Evolutionary conservation across 148 eudicot species (phyloP).

Genomic region (Talinum fruticosum): DNA sequence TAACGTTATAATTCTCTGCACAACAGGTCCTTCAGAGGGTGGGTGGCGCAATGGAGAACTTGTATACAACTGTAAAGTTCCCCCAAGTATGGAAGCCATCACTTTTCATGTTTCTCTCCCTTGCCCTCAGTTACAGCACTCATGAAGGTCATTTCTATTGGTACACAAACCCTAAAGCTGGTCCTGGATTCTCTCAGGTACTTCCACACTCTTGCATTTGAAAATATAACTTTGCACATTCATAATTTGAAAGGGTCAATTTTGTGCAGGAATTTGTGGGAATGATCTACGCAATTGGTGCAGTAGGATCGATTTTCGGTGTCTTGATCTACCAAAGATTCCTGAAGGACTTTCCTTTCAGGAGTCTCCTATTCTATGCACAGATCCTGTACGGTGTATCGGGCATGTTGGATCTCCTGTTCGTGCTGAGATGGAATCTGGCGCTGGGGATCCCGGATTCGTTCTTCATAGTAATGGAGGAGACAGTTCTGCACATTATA

Average conservation of each 20-base stretch:
- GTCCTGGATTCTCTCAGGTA: constrained; percentile 68
- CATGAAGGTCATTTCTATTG: constrained; percentile 79
- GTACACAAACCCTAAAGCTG: constrained; percentile 55
- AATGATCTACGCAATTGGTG: constrained; percentile 55
- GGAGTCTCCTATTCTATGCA: constrained; percentile 45
- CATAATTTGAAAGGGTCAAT: too few relatives aligned
- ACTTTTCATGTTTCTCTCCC: constrained; percentile 53
- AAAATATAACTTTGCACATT: too few relatives aligned
- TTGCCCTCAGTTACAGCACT: constrained; percentile 57
- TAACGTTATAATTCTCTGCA: too few relatives aligned
- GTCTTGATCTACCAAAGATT: constrained; percentile 52
- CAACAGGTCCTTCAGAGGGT: constrained; percentile 37
- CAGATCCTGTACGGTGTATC: constrained; percentile 48
- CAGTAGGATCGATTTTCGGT: constrained; percentile 54
- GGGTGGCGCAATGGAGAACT: constrained; percentile 41
- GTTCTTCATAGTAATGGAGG: constrained; percentile 53
- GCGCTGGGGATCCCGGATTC: constrained; percentile 50
- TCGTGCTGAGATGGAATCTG: constrained; percentile 58
- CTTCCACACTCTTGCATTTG: neutral
- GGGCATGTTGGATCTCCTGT: constrained; percentile 58
- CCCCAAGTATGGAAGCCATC: constrained; percentile 77
- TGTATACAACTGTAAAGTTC: constrained; percentile 45
- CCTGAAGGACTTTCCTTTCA: constrained; percentile 44
- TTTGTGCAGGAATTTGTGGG: constrained; percentile 55
- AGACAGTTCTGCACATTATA: constrained; percentile 38